Base-by-base conservation (phyloP, 257 asterid genomes). In the Striga asiatica region DNA sequence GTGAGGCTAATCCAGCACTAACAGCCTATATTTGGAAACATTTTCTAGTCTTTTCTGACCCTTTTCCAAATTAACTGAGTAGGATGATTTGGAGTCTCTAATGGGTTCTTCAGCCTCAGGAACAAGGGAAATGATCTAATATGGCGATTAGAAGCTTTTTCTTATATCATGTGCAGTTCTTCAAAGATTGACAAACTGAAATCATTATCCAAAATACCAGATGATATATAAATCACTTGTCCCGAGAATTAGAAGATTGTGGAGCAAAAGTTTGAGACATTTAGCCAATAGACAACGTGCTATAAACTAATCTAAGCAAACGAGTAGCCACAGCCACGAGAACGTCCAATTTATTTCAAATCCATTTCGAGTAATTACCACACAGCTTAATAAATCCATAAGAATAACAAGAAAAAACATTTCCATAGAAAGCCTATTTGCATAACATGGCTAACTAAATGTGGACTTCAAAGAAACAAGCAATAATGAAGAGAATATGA, bases 181-280 rank as follows among this genome's bases (percentile, higher is more conserved):
- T 65, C 89, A 80, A 50, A 86, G 88, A 74, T 89, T 79, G 59
- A 80, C 94, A 56, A 77, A 81, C 98, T 89, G 92, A 79, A 67
- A 53, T 52, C 21, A 64, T 54, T 57, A 47, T 21, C 55, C 50
- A 50, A 50, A 50, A 39, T 37, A 46, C 29, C 35, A 50, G 58
- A 53, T 57, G 10, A 6, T 46, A 35, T 13, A 24, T 39, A 32
- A 21, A 50, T 56, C 50, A 50, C n/a, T 28, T 23, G 56, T 38
- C 49, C 31, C 49, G 2, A 47, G 38, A 49, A 62, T 43, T 56
- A 41, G 48, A 39, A 47, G 24, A 8, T 1, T 34, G 31, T 1
- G 6, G 23, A 23, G n/a, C 50, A 50, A 38, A 42, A 50, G 5
- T 9, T 7, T 6, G 31, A 43, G 41, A 61, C 12, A n/a, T 23